Evolutionary conservation across 768 basidiomycete genomes (phyloP).

Genomic region (Boletus tylopilopsis): DNA sequence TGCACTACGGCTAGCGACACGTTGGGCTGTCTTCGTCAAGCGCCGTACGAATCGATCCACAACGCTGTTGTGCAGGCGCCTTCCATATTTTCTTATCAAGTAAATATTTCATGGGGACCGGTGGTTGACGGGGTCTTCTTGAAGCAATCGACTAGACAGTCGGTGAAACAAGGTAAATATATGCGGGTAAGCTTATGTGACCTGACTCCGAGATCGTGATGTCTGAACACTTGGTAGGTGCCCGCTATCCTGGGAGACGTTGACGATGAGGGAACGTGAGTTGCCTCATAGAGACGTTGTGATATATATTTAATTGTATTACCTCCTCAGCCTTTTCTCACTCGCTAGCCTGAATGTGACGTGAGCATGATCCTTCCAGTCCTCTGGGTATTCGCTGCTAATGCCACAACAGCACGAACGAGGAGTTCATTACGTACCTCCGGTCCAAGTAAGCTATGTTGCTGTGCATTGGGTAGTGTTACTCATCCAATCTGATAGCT

Average conservation of each 20-base stretch:
- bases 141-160: not conserved
- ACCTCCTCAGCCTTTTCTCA: constrained; percentile 25
- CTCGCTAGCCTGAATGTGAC: constrained; percentile 7
- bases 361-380: constrained; percentile 19
- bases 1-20: constrained; percentile 11
- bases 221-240: not conserved
- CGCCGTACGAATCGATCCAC: constrained; percentile 8
- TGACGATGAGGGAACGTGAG: constrained; percentile 4
- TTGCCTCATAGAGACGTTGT: not conserved
- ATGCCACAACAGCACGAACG: not conserved
- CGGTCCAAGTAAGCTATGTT: not conserved
- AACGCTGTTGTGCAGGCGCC: constrained; percentile 8
- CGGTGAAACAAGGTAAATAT: constrained; percentile 28
- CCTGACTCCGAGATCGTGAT: not conserved
- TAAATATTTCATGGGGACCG: constrained; percentile 11
- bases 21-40: constrained; percentile 15
- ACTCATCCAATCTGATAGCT: no score
- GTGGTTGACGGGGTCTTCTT: constrained; percentile 5
- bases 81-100: constrained; percentile 9
- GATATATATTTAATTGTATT: not conserved
- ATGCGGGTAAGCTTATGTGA: constrained; percentile 17
- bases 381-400: not conserved
- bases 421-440: constrained; percentile 1
- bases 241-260: not conserved
- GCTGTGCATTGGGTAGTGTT: not conserved